A percentile compares a stretch with the other conserved stretches of the same genome.
These are phyloP conservation scores for Cardiospermum halicacabum DNA, from an alignment of 345 rosid genomes.

Conservation along the genomic window DNA sequence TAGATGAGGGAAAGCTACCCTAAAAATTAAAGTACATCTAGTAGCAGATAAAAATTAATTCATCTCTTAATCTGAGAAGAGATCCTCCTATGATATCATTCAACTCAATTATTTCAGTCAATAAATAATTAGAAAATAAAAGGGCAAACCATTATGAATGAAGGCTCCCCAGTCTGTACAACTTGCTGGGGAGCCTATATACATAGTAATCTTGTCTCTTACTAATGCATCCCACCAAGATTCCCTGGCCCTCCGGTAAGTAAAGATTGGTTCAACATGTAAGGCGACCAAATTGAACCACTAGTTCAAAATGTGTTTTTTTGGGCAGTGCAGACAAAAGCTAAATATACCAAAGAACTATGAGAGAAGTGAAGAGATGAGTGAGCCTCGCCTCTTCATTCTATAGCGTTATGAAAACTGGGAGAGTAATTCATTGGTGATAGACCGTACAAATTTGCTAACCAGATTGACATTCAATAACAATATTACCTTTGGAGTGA, in stretches of 20 bases:
- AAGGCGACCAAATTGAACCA: background rate
- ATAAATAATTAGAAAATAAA: too few species aligned
- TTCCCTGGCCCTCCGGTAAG: too few species aligned
- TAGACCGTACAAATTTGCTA: background rate
- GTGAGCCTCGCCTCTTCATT: background rate
- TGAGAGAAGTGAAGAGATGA: background rate
- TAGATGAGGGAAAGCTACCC: too few species aligned
- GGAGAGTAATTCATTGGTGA: background rate
- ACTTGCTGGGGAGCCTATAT: too few species aligned
- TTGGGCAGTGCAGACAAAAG: background rate
- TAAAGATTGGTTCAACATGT: background rate
- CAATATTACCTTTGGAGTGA: constrained; percentile 77
- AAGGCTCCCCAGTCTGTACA: too few species aligned
- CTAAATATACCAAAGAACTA: background rate
- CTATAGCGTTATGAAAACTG: background rate
- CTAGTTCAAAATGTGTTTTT: background rate
- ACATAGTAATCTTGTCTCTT: too few species aligned
- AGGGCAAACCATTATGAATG: too few species aligned
- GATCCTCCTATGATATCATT: background rate
- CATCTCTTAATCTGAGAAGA: background rate
- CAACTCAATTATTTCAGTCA: background rate
- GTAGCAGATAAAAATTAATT: background rate
- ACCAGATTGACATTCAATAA: too few species aligned
- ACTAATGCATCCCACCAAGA: too few species aligned
- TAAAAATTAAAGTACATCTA: background rate